phyloP scores from a whole-genome alignment of 140 eudicot species.

The Bidens hawaiensis region DNA sequence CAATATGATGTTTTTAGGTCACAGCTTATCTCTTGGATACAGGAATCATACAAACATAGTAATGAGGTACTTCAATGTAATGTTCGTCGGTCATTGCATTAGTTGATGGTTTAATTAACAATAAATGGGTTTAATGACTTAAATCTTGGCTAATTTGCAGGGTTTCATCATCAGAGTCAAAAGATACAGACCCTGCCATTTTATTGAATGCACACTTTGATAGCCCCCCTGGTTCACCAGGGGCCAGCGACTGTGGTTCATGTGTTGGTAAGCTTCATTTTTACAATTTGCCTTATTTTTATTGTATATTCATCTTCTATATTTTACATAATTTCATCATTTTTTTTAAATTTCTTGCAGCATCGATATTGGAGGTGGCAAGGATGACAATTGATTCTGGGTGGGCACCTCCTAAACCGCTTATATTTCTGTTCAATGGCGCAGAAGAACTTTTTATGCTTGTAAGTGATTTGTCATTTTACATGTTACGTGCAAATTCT shows the following conservation, averaged over 20 bases:
- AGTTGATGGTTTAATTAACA: neutral
- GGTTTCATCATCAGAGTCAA: conserved; percentile 73
- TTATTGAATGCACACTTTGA: conserved; percentile 91
- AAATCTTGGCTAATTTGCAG: conserved; percentile 43
- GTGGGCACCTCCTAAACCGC: conserved; percentile 85
- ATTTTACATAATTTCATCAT: neutral
- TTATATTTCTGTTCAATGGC: conserved; percentile 91
- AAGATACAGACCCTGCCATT: conserved; percentile 75
- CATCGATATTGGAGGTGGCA: conserved; percentile 90
- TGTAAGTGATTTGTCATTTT: conserved; percentile 44
- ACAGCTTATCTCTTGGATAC: conserved; percentile 84
- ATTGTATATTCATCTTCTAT: conserved; percentile 7
- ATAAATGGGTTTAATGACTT: conserved; percentile 12
- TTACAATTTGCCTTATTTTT: neutral
- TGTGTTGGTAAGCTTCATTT: conserved; percentile 76
- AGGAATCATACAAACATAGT: conserved; percentile 82
- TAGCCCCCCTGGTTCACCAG: conserved; percentile 94
- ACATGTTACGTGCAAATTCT: neutral
- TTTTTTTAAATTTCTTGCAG: conserved; percentile 32
- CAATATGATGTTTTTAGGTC: conserved; percentile 93
- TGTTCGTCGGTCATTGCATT: neutral
- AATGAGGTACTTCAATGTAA: conserved; percentile 59
- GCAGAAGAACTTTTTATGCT: conserved; percentile 98
- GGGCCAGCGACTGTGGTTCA: conserved; percentile 98
- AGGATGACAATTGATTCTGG: conserved; percentile 84